Conservation (phyloP, 2,329 filamentous ascomycete species). For the Drechslerella stenobrocha region DNA sequence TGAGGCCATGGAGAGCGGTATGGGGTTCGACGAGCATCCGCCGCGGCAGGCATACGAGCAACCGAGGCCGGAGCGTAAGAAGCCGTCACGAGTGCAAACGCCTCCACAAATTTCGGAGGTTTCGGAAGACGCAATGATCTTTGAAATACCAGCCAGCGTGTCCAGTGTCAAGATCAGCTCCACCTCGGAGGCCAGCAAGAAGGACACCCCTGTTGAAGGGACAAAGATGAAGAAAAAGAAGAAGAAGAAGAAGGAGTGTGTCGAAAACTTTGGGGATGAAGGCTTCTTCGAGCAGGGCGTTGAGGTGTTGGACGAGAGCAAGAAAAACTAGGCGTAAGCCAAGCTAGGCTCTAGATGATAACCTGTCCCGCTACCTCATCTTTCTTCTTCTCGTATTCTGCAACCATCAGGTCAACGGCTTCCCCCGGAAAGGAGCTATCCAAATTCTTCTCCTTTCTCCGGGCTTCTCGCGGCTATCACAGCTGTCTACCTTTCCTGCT, state of each 20-base stretch:
- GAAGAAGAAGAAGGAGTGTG: constrained; percentile 68
- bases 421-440: constrained; percentile 26
- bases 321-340: constrained; percentile 22
- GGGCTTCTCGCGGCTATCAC: too few relatives aligned
- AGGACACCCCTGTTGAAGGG: constrained; percentile 57
- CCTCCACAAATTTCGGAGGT: constrained; percentile 62
- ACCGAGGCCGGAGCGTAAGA: constrained; percentile 5
- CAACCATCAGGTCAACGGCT: constrained; percentile 45
- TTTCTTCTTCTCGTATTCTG: constrained; percentile 6
- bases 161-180: constrained; percentile 67
- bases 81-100: constrained; percentile 23
- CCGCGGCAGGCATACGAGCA: constrained; percentile 9
- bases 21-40: constrained; percentile 52
- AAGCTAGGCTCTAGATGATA: too few relatives aligned
- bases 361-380: constrained; percentile 10
- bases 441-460: constrained; percentile 1
- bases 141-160: constrained; percentile 65
- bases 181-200: constrained; percentile 61
- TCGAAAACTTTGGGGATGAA: constrained; percentile 63
- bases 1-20: constrained; percentile 59
- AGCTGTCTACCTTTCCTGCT: constrained; percentile 9
- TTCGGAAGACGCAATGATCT: constrained; percentile 58
- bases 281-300: constrained; percentile 93
- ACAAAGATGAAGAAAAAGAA: constrained; percentile 65
- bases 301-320: constrained; percentile 71